These are phyloP conservation scores for Aspergillus sparsus DNA, from an alignment of 495 filamentous ascomycete species.

Conservation along the genomic window DNA sequence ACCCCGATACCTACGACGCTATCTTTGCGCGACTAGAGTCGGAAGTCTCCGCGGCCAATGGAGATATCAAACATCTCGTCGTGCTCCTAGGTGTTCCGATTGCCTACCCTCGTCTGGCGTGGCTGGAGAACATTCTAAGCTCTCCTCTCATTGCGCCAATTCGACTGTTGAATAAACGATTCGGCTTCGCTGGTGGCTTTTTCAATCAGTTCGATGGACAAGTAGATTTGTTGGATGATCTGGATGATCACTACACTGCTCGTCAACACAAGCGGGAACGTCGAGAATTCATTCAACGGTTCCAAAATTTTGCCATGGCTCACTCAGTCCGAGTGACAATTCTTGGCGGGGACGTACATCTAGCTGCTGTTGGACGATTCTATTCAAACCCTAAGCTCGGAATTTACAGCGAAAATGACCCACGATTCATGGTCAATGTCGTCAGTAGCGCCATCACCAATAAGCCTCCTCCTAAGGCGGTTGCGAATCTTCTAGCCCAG, in stretches of 20 bases:
- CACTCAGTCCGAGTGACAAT: conserved; percentile 82
- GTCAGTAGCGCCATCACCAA: conserved; percentile 85
- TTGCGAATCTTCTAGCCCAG: conserved; percentile 83
- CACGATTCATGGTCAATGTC: conserved; percentile 73
- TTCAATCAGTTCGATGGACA: conserved; percentile 94
- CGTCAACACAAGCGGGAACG: conserved; percentile 89
- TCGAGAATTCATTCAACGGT: conserved; percentile 66
- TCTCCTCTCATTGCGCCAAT: conserved; percentile 84
- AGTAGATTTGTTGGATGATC: conserved; percentile 86
- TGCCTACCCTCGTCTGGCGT: conserved; percentile 89
- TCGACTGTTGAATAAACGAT: conserved; percentile 85
- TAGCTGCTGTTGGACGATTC: conserved; percentile 74
- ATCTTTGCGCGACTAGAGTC: conserved; percentile 69
- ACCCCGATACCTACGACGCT: conserved; percentile 81
- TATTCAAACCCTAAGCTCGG: conserved; percentile 66
- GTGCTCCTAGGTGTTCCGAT: conserved; percentile 90
- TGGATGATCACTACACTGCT: conserved; percentile 95
- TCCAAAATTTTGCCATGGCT: conserved; percentile 70
- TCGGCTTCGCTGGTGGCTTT: conserved; percentile 78
- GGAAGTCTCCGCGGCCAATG: conserved; percentile 62
- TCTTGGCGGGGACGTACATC: conserved; percentile 77
- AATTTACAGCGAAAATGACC: conserved; percentile 63
- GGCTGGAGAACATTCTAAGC: conserved; percentile 87
- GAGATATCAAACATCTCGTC: conserved; percentile 77
- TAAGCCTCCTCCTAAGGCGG: conserved; percentile 84